phyloP scores from a whole-genome alignment of 331 rosid genomes.

The Stylosanthes scabra region DNA sequence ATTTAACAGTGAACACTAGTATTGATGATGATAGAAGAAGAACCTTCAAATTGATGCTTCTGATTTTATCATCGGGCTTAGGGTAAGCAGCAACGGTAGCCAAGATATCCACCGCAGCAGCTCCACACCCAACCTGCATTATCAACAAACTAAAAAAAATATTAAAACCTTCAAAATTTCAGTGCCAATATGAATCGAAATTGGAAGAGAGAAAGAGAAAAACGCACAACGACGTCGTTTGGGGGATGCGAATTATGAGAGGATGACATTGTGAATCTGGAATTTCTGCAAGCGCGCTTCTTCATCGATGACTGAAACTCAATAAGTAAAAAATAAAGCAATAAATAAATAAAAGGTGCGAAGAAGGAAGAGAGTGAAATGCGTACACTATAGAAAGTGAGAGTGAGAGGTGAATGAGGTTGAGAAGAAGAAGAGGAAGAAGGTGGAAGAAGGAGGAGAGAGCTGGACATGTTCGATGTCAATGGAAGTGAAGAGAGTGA shows the following conservation, averaged over 20 bases:
- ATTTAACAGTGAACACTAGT: too few species aligned
- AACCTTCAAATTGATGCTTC: constrained; percentile 81
- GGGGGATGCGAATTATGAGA: constrained; percentile 49
- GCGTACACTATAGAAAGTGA: constrained; percentile 13
- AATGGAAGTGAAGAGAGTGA: neutral
- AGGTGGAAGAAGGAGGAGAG: constrained; percentile 33
- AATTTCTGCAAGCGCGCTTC: constrained; percentile 7
- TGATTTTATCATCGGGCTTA: constrained; percentile 87
- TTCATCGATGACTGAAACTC: constrained; percentile 32
- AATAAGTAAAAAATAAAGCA: neutral
- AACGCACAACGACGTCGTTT: constrained; percentile 65
- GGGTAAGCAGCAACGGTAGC: constrained; percentile 82
- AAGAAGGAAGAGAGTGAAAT: neutral
- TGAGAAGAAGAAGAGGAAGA: constrained; percentile 33
- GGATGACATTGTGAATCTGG: constrained; percentile 47
- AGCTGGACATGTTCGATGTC: constrained; percentile 11
- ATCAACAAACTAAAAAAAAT: too few species aligned
- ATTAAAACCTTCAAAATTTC: constrained; percentile 16
- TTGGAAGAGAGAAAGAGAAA: constrained; percentile 15
- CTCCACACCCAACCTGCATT: constrained; percentile 78
- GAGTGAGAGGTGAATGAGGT: constrained; percentile 15
- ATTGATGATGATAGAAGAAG: neutral
- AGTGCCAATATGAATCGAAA: constrained; percentile 11
- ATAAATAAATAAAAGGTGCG: neutral
- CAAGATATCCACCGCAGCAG: constrained; percentile 62